Evolutionary conservation across 345 rosid genomes (phyloP), one percentile per base, ranked within the genome.

Genomic region (Mallotus nudiflorus): DNA sequence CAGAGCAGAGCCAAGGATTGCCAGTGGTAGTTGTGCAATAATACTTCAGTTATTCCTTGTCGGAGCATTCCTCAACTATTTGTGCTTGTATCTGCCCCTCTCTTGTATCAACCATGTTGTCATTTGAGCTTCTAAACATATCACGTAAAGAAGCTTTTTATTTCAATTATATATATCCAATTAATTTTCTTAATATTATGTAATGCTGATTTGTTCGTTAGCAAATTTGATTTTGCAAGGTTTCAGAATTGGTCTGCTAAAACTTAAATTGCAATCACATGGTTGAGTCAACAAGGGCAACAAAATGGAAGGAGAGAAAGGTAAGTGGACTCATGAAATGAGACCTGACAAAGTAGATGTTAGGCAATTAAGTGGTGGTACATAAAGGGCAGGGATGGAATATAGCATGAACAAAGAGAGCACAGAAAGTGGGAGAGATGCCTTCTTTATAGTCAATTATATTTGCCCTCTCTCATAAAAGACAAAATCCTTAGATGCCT

Each of bases 401-500:
- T 59, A 70, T 67, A 74, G 59, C 73, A 74, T 66, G 73, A 73
- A 77, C 68, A 75, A 67, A 77, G 67, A 72, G 62, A 77, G 84
- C 85, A 85, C 83, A 78, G 85, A 84, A 83, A 84, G 75, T 69
- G 78, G 79, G 63, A 75, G 77, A 1, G 73, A 69, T 44, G 27
- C 18, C 62, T 71, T 73, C 62, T 68, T n/a, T 62, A 20, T 52
- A 53, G 82, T 81, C 81, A 82, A 85, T 85, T 82, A 73, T 24
- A 61, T 25, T 80, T 83, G 16, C 90, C 79, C 2, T 62, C 20
- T 68, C 60, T 66, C 69, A 82, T 53, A 79, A 81, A 82, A 85
- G 85, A 86, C 88, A 87, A 87, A n/a, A 87, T 80, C 81, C 87
- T 82, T 80, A 93, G 97, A 93, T 93, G 82, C 96, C 85, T 71